These are phyloP conservation scores for Asterophora parasitica DNA, from an alignment of 768 basidiomycete species.

Conservation along the genomic window DNA sequence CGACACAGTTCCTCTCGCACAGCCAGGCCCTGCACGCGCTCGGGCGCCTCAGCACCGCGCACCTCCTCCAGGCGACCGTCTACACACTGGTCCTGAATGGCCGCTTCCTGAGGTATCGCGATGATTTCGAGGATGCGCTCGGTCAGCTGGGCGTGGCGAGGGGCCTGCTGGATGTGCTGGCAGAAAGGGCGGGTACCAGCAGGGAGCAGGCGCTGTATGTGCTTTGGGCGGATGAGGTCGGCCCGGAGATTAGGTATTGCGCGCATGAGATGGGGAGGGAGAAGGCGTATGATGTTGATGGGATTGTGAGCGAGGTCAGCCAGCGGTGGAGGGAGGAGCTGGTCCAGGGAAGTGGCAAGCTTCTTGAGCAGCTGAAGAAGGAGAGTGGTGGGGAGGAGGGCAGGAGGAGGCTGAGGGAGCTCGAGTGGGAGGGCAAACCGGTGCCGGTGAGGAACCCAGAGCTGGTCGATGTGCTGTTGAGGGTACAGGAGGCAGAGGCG, in stretches of 20 bases:
- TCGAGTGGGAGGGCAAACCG: slow-evolving; percentile 77
- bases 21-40: slow-evolving; percentile 58
- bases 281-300: slow-evolving; percentile 79
- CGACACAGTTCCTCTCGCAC: slow-evolving; percentile 69
- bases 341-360: slow-evolving; percentile 55
- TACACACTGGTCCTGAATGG: slow-evolving; percentile 82
- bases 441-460: slow-evolving; percentile 89
- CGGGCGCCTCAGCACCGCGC: slow-evolving; percentile 49
- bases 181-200: slow-evolving; percentile 59
- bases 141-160: slow-evolving; percentile 77
- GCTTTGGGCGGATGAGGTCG: slow-evolving; percentile 80
- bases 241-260: slow-evolving; percentile 88
- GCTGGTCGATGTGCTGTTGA: slow-evolving; percentile 80
- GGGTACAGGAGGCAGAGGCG: slow-evolving; percentile 73
- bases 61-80: slow-evolving; percentile 63
- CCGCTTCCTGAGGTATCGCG: slow-evolving; percentile 73
- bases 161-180: slow-evolving; percentile 63
- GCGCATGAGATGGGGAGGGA: slow-evolving; percentile 81
- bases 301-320: slow-evolving; percentile 62
- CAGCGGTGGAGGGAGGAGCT: slow-evolving; percentile 51
- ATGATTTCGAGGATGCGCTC: slow-evolving; percentile 72
- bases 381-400: slow-evolving; percentile 36
- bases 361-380: slow-evolving; percentile 47
- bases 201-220: slow-evolving; percentile 85
- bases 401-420: slow-evolving; percentile 51